These are phyloP conservation scores for Daldinia sp. DNA, from an alignment of 2,329 filamentous ascomycete species.

Conservation along the genomic window DNA sequence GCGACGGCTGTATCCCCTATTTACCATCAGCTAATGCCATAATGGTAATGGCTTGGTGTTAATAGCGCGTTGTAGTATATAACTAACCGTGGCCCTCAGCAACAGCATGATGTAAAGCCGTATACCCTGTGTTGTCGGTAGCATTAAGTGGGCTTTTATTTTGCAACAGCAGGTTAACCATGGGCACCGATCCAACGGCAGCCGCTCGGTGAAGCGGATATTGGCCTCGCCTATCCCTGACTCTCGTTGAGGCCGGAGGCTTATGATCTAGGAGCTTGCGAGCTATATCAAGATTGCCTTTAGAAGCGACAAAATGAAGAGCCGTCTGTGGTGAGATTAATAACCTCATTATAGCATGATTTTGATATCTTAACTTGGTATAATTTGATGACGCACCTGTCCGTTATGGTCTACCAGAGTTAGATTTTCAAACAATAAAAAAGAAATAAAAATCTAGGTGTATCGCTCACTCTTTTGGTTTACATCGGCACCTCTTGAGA, in stretches of 20 bases:
- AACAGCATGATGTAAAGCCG: constrained; percentile 88
- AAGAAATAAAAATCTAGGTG: not conserved
- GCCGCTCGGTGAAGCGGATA: constrained; percentile 92
- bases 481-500: constrained; percentile 77
- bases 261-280: constrained; percentile 80
- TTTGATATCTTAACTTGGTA: not conserved
- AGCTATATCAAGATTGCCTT: constrained; percentile 85
- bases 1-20: constrained; percentile 83
- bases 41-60: not conserved
- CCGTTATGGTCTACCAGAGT: constrained; percentile 68
- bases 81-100: constrained; percentile 76
- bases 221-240: constrained; percentile 89
- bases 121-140: constrained; percentile 84
- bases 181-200: constrained; percentile 87
- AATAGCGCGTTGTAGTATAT: not conserved
- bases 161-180: constrained; percentile 82
- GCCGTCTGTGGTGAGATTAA: constrained; percentile 70
- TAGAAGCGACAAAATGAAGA: constrained; percentile 91
- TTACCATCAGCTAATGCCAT: not conserved
- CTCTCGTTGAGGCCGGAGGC: constrained; percentile 76
- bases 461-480: constrained; percentile 73
- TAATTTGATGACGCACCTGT: constrained; percentile 61
- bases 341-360: constrained; percentile 9
- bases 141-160: constrained; percentile 85
- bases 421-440: constrained; percentile 5